phyloP scores from a whole-genome alignment of 2,329 filamentous ascomycete genomes.

The Sporothrix variecibatus region DNA sequence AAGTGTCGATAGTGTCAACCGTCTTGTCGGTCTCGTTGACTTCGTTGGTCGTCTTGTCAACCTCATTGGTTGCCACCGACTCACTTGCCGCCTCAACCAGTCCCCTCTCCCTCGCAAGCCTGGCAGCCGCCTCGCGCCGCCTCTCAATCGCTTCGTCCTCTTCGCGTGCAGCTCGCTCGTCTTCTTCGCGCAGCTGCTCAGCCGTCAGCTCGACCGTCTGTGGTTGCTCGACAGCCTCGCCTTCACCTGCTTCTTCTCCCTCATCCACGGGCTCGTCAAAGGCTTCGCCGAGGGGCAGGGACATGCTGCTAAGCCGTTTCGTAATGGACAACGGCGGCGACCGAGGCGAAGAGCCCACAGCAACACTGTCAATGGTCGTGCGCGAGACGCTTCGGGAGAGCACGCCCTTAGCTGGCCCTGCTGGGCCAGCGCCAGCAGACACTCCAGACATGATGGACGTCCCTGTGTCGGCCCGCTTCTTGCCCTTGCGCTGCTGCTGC shows the following conservation, averaged over 20 bases:
- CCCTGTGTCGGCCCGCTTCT: conserved; percentile 30
- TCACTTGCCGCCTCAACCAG: conserved; percentile 37
- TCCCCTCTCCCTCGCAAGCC: conserved; percentile 54
- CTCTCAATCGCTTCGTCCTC: conserved; percentile 57
- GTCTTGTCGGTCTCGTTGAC: background rate
- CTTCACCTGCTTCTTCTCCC: background rate
- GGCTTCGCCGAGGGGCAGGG: conserved; percentile 21
- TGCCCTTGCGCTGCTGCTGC: conserved; percentile 50
- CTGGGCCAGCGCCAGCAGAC: background rate
- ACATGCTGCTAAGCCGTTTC: conserved; percentile 29
- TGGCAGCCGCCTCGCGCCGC: conserved; percentile 54
- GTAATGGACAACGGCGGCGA: conserved; percentile 46
- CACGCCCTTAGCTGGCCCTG: conserved; percentile 30
- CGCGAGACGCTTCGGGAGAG: conserved; percentile 58
- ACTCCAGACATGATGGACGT: conserved; percentile 17
- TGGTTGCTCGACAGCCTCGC: conserved; percentile 35
- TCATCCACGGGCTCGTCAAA: conserved; percentile 4
- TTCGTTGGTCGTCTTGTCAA: background rate
- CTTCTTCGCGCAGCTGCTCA: conserved; percentile 56
- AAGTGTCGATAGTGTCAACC: background rate
- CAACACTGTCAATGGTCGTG: conserved; percentile 49
- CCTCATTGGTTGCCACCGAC: background rate
- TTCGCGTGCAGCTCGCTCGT: conserved; percentile 51
- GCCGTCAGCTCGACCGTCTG: conserved; percentile 45
- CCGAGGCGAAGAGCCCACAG: conserved; percentile 48